A percentile compares a stretch with the other conserved stretches of the same genome.
These are phyloP conservation scores for Talaromyces verruculosus DNA, from an alignment of 2,329 filamentous ascomycete genomes.

Conservation along the genomic window DNA sequence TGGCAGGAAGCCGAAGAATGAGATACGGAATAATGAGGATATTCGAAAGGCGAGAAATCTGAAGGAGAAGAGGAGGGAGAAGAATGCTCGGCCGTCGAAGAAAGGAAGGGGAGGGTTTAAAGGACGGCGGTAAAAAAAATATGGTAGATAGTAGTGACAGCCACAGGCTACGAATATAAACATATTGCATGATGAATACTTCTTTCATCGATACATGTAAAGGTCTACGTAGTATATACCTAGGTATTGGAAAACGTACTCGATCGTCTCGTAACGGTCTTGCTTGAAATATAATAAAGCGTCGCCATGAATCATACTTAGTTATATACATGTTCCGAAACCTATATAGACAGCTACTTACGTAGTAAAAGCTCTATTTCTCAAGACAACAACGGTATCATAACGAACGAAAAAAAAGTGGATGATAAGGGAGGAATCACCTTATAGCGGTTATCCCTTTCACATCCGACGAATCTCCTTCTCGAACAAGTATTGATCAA, in stretches of 20 bases:
- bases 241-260: neutral
- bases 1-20: constrained; percentile 66
- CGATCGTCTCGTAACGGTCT: neutral
- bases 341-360: neutral
- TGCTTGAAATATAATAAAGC: neutral
- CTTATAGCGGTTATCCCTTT: constrained; percentile 7
- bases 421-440: neutral
- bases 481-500: constrained; percentile 85
- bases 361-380: neutral
- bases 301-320: neutral
- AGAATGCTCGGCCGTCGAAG: constrained; percentile 80
- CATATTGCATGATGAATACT: neutral
- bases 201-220: neutral
- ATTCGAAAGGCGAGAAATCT: constrained; percentile 78
- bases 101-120: constrained; percentile 48
- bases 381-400: constrained; percentile 15
- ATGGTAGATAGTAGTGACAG: neutral
- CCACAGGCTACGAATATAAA: constrained; percentile 8
- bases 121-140: constrained; percentile 8
- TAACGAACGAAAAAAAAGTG: neutral
- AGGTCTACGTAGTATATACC: neutral
- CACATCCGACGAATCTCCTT: constrained; percentile 83
- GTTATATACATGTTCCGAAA: neutral
- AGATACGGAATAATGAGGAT: constrained; percentile 79
- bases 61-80: constrained; percentile 73